phyloP scores from a whole-genome alignment of 2,329 filamentous ascomycete genomes.

The Pyricularia grisea region DNA sequence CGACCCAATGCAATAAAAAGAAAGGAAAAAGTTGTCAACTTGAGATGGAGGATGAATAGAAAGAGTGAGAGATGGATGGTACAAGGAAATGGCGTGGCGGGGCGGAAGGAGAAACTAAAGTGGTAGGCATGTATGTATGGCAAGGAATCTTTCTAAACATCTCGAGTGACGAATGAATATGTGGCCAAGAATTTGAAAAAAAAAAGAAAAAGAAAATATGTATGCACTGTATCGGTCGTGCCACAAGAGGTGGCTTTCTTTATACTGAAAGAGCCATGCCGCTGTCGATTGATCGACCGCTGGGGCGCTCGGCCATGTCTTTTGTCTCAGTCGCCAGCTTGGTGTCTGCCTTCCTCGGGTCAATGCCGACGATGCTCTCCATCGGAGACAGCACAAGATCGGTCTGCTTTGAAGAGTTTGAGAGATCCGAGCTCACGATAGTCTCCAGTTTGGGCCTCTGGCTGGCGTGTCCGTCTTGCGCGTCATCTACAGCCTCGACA shows the following conservation, averaged over 20 bases:
- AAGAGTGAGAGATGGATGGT: neutral
- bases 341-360: neutral
- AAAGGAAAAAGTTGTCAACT: neutral
- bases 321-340: neutral
- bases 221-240: neutral
- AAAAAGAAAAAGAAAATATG: neutral
- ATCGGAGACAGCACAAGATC: neutral
- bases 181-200: neutral
- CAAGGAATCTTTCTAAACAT: neutral
- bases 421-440: constrained; percentile 30
- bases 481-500: constrained; percentile 19
- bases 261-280: constrained; percentile 15
- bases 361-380: neutral
- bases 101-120: neutral
- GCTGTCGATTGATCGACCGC: constrained; percentile 17
- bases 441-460: constrained; percentile 36
- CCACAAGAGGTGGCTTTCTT: neutral
- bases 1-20: neutral
- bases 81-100: neutral
- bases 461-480: constrained; percentile 22
- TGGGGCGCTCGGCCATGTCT: constrained; percentile 6
- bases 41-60: neutral
- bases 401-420: neutral
- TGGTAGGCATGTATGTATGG: neutral
- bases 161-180: neutral